Conservation (phyloP, 441 rosid species). For the Iberis amara region DNA sequence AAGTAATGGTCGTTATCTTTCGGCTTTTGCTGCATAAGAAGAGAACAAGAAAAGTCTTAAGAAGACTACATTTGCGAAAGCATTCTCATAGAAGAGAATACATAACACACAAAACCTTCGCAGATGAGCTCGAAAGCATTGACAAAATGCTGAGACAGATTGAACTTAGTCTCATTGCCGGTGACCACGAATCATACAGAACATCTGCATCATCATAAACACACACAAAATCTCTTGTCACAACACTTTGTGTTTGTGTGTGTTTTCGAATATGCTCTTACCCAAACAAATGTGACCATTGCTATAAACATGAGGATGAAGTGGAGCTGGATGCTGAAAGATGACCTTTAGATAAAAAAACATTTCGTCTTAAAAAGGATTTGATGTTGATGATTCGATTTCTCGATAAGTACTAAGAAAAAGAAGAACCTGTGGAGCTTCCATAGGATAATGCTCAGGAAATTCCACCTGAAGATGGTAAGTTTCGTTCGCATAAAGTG, state of each 20-base stretch:
- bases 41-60: slow-evolving; percentile 17
- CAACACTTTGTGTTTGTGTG: slow-evolving; percentile 9
- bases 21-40: slow-evolving; percentile 77
- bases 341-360: slow-evolving; percentile 50
- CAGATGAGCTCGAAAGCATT: slow-evolving; percentile 95
- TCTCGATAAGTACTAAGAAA: background rate
- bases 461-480: slow-evolving; percentile 95
- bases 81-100: background rate
- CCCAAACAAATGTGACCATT: slow-evolving; percentile 98
- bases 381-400: background rate
- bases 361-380: background rate
- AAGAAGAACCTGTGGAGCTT: slow-evolving; percentile 81
- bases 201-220: slow-evolving; percentile 50
- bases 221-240: slow-evolving; percentile 10
- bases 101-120: slow-evolving; percentile 52
- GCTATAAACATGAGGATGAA: slow-evolving; percentile 94
- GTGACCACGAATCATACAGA: slow-evolving; percentile 98
- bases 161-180: slow-evolving; percentile 97
- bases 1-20: slow-evolving; percentile 97
- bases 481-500: slow-evolving; percentile 81
- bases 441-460: slow-evolving; percentile 99
- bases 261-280: slow-evolving; percentile 29
- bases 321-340: slow-evolving; percentile 89
- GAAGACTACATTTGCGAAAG: background rate
- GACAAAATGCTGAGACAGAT: slow-evolving; percentile 98